phyloP scores from a whole-genome alignment of 2,329 filamentous ascomycete genomes.

The Exophiala mesophila region DNA sequence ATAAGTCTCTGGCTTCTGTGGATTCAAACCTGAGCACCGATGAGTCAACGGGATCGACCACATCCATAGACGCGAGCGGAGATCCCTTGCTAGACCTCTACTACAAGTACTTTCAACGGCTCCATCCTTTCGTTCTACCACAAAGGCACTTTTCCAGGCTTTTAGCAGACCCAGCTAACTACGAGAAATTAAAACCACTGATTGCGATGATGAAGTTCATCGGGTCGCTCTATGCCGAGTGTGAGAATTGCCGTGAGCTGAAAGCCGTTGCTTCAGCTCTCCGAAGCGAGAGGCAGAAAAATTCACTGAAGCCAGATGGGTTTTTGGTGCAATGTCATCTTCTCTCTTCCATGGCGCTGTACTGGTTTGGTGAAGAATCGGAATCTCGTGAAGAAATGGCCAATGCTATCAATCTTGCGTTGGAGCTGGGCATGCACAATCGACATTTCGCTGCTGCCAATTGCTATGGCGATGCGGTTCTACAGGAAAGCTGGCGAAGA shows the following conservation, averaged over 20 bases:
- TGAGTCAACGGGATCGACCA: too few relatives aligned
- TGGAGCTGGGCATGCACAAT: slow-evolving; percentile 27
- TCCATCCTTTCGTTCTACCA: slow-evolving; percentile 31
- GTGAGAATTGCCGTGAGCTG: too few relatives aligned
- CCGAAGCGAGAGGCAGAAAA: too few relatives aligned
- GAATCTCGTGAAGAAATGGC: slow-evolving; percentile 57
- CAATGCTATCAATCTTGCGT: slow-evolving; percentile 22
- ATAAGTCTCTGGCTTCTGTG: too few relatives aligned
- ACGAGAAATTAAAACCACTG: slow-evolving; percentile 24
- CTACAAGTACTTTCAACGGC: slow-evolving; percentile 31
- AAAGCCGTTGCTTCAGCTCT: too few relatives aligned
- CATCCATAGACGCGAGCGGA: slow-evolving; percentile 10
- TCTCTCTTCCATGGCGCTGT: slow-evolving; percentile 69
- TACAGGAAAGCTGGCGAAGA: slow-evolving; percentile 31
- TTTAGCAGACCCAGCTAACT: slow-evolving; percentile 8
- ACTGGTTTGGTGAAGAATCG: slow-evolving; percentile 68
- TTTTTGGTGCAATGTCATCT: too few relatives aligned
- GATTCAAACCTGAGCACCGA: too few relatives aligned
- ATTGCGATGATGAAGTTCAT: slow-evolving; percentile 30
- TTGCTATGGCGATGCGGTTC: slow-evolving; percentile 47
- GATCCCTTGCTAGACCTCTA: slow-evolving; percentile 24
- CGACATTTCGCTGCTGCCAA: slow-evolving; percentile 42
- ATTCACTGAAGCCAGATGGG: too few relatives aligned
- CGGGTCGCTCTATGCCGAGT: slow-evolving; percentile 27
- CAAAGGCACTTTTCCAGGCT: slow-evolving; percentile 15